Base-by-base conservation (phyloP, 257 asterid genomes). In the Solanum ossicruentum region DNA sequence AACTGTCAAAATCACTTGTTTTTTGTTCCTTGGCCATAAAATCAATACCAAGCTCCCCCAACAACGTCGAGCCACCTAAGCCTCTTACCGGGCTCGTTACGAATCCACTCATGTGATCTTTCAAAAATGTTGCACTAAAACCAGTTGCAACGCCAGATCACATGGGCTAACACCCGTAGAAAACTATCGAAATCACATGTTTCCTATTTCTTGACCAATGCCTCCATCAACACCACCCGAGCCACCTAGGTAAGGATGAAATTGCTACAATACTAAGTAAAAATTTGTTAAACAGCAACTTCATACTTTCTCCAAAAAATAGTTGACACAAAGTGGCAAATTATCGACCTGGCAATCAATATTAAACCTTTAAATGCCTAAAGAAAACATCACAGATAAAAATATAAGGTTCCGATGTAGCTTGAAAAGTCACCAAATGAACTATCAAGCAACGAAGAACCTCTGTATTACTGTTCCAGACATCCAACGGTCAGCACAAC, bases 351-450 rank as follows among this genome's bases (percentile, higher is more conserved):
- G 80, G 21, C 56, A 43, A 72, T 43, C 56, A 7, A 72, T 43
- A 71, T 20, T 16, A 2, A 32, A 32, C 36, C 36, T 69, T 18
- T 36, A 36, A 39, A 41, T 8, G 28, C 20, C 28, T 20, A 41
- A 41, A 41, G 10, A 39, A 10, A 39, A 28, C 17, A 10, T 70
- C 54, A 17, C 17, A 45, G n/a, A n/a, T 45, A 23, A 45, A n/a
- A 72, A 45, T 45, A 45, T 45, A 7, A 7, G 80, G 57, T n/a
- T 45, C 80, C 45, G 80, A 72, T 72, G 57, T 45, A 72, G 80
- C 39, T 45, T 57, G 20, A 21, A 45, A n/a, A 72, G 80, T 45
- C 56, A 45, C 6, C 57, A 72, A 72, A 3, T 43, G 57, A 72
- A 72, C 57, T 72, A 72, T 8, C 3, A 7, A 36, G 3, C 36